Conservation (phyloP, 768 basidiomycete genomes). For the Hemileccinum rubropunctum region DNA sequence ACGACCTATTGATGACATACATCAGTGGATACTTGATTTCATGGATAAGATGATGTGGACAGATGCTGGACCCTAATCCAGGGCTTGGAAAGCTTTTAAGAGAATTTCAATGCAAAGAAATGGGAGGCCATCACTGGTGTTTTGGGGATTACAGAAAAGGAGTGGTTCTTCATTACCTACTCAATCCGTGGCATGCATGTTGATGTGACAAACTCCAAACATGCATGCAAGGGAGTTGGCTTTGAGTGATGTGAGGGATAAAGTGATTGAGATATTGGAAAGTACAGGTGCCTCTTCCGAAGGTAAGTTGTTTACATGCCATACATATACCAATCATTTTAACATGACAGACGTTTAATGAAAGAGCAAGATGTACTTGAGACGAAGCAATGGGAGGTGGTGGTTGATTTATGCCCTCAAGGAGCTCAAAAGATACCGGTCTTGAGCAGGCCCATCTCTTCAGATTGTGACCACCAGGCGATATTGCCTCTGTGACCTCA, state of each 20-base stretch:
- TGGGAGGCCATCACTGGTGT: slow-evolving; percentile 50
- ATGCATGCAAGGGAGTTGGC: slow-evolving; percentile 3
- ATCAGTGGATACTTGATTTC: no score
- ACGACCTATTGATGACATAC: no score
- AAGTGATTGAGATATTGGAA: slow-evolving; percentile 38
- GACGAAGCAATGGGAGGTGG: slow-evolving; percentile 39
- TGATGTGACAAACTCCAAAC: no score
- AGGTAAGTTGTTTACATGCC: slow-evolving; percentile 25
- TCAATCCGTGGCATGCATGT: no score
- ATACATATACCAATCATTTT: background rate
- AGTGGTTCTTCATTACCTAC: slow-evolving; percentile 46
- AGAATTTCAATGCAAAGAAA: slow-evolving; percentile 5
- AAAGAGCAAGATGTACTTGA: slow-evolving; percentile 13
- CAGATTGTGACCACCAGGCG: slow-evolving; percentile 72
- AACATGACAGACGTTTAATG: background rate
- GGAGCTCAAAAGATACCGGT: slow-evolving; percentile 65
- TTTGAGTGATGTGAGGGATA: slow-evolving; percentile 30
- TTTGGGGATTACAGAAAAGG: slow-evolving; percentile 48
- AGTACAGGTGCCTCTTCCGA: slow-evolving; percentile 5
- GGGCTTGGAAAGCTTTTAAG: background rate
- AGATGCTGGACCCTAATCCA: slow-evolving; percentile 19
- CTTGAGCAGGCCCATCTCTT: slow-evolving; percentile 74
- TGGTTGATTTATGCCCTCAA: slow-evolving; percentile 47
- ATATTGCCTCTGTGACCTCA: slow-evolving; percentile 67
- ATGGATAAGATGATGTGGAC: no score